phyloP scores from a whole-genome alignment of 2,329 filamentous ascomycete genomes.

The Paecilomyces sp. region DNA sequence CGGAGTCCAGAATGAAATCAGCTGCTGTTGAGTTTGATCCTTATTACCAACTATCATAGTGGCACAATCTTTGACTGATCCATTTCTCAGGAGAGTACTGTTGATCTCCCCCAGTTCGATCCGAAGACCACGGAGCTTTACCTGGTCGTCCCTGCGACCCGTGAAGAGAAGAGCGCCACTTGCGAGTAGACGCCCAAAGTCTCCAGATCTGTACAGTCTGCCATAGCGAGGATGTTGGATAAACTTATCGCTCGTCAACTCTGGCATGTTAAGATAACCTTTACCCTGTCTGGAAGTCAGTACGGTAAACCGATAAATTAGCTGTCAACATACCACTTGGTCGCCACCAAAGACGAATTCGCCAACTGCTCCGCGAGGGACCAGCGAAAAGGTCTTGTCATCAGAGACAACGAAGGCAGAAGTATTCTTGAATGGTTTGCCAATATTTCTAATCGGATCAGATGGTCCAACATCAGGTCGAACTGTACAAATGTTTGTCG shows the following conservation, averaged over 20 bases:
- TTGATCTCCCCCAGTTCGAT: slow-evolving; percentile 75
- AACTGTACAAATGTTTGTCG: slow-evolving; percentile 80
- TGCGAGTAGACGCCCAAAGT: slow-evolving; percentile 69
- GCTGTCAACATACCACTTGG: slow-evolving; percentile 53
- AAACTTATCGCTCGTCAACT: slow-evolving; percentile 60
- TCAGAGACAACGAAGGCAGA: slow-evolving; percentile 59
- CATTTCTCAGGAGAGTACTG: slow-evolving; percentile 48
- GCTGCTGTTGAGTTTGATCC: slow-evolving; percentile 38
- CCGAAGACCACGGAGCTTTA: slow-evolving; percentile 74
- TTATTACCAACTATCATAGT: slow-evolving; percentile 51
- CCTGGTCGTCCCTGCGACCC: slow-evolving; percentile 69
- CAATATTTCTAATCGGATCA: slow-evolving; percentile 69
- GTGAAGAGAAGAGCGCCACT: slow-evolving; percentile 69
- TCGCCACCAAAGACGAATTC: slow-evolving; percentile 83
- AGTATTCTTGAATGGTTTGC: slow-evolving; percentile 65
- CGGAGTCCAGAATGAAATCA: slow-evolving; percentile 66
- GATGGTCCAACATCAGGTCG: slow-evolving; percentile 50
- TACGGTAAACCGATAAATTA: background rate
- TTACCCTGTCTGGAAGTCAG: slow-evolving; percentile 32
- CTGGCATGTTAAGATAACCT: slow-evolving; percentile 63
- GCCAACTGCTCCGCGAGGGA: slow-evolving; percentile 67
- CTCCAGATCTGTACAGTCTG: slow-evolving; percentile 72
- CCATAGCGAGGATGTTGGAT: slow-evolving; percentile 62
- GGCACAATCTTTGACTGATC: slow-evolving; percentile 52
- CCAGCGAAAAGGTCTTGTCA: slow-evolving; percentile 39